phyloP scores from a whole-genome alignment of 140 eudicot species.

The Eryngium alpinum region DNA sequence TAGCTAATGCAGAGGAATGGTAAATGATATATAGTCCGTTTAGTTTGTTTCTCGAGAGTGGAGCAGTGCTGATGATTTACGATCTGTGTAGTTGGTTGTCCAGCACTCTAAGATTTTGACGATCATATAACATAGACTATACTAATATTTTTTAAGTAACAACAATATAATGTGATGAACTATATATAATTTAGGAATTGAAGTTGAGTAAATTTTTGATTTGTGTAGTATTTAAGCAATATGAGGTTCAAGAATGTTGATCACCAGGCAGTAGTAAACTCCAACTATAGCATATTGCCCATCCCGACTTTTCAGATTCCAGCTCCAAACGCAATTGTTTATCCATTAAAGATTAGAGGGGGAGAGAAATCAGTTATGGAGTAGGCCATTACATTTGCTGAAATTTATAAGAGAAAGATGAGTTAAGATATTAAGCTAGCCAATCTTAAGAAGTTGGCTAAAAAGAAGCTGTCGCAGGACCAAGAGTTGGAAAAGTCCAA shows the following conservation, averaged over 20 bases:
- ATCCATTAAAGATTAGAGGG: slow-evolving; percentile 62
- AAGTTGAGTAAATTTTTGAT: background rate
- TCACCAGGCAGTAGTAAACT: slow-evolving; percentile 92
- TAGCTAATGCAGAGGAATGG: too few relatives aligned
- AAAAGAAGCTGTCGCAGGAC: slow-evolving; percentile 32
- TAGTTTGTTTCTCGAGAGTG: too few relatives aligned
- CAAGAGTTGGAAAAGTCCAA: slow-evolving; percentile 25
- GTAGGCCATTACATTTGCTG: slow-evolving; percentile 60
- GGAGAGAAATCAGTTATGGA: slow-evolving; percentile 71
- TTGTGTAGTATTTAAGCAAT: slow-evolving; percentile 63
- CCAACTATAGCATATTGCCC: slow-evolving; percentile 64
- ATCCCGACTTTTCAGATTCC: slow-evolving; percentile 93
- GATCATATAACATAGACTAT: too few relatives aligned
- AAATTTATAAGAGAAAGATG: slow-evolving; percentile 90
- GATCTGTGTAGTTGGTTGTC: too few relatives aligned
- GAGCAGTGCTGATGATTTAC: too few relatives aligned
- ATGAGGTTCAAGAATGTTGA: slow-evolving; percentile 94
- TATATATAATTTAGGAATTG: background rate
- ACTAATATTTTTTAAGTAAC: too few relatives aligned
- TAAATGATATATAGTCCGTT: too few relatives aligned
- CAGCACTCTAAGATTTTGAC: too few relatives aligned
- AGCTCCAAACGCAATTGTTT: slow-evolving; percentile 70
- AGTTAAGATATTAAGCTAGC: slow-evolving; percentile 58
- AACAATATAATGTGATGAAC: too few relatives aligned
- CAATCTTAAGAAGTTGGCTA: slow-evolving; percentile 57